Evolutionary conservation across 345 rosid genomes (phyloP).

Genomic region (Populus davidiana): DNA sequence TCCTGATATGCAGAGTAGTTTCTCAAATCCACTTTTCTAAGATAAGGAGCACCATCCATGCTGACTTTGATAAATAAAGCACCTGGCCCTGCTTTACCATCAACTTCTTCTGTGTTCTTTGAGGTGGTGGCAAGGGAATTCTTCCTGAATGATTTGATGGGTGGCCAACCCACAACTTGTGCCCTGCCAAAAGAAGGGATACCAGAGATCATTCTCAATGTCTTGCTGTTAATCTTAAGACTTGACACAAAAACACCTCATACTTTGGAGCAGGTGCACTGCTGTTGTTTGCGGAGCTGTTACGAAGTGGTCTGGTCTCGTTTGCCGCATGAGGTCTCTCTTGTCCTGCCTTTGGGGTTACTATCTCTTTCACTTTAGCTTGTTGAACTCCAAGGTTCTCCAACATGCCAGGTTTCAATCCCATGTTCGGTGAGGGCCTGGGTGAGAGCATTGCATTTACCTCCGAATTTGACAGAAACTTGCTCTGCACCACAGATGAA

Average conservation of each 20-base stretch:
- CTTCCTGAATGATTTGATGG: slow-evolving; percentile 33
- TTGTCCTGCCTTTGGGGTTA: slow-evolving; percentile 25
- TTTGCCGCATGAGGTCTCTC: slow-evolving; percentile 39
- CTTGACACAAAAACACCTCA: neutral
- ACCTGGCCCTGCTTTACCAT: slow-evolving; percentile 30
- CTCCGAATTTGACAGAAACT: slow-evolving; percentile 34
- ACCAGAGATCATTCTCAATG: neutral
- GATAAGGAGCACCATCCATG: slow-evolving; percentile 38
- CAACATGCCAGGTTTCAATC: slow-evolving; percentile 43
- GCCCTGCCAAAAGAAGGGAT: slow-evolving; percentile 25
- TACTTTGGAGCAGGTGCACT: slow-evolving; percentile 33
- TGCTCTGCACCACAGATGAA: slow-evolving; percentile 41
- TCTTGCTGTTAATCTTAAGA: neutral
- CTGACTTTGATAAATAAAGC: slow-evolving; percentile 31
- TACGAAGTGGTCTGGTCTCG: slow-evolving; percentile 26
- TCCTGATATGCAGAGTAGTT: slow-evolving; percentile 33
- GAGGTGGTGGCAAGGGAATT: slow-evolving; percentile 32
- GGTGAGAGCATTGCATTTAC: slow-evolving; percentile 25
- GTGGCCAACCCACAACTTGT: slow-evolving; percentile 40
- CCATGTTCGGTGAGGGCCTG: slow-evolving; percentile 39
- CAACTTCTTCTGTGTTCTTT: slow-evolving; percentile 33
- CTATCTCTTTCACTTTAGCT: slow-evolving; percentile 39
- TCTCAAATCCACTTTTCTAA: slow-evolving; percentile 32
- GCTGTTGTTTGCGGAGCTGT: slow-evolving; percentile 18
- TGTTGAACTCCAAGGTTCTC: slow-evolving; percentile 47